A percentile compares a stretch with the other conserved stretches of the same genome.
Evolutionary conservation across 2,329 filamentous ascomycete genomes (phyloP).

Genomic region (Emmonsiellopsis sp.): DNA sequence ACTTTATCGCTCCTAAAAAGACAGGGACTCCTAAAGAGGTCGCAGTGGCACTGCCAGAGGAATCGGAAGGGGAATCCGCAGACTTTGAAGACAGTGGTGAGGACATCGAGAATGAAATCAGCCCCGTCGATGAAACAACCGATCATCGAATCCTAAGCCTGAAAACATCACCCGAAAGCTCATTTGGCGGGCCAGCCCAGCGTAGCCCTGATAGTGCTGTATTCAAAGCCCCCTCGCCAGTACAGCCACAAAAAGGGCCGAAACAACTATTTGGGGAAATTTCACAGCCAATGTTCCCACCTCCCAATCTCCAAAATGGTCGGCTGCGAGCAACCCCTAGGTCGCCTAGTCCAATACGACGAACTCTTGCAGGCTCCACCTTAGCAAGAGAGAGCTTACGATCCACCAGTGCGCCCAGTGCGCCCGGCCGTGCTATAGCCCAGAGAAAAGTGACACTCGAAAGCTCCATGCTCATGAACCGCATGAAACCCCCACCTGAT

Average conservation of each 20-base stretch:
- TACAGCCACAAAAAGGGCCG: slow-evolving; percentile 17
- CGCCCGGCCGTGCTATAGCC: slow-evolving; percentile 28
- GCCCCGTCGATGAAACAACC: slow-evolving; percentile 19
- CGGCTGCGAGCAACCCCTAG: slow-evolving; percentile 26
- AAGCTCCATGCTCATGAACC: slow-evolving; percentile 20
- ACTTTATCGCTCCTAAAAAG: slow-evolving; percentile 18
- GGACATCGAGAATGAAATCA: slow-evolving; percentile 34
- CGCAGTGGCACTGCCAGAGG: slow-evolving; percentile 23
- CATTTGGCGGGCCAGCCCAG: slow-evolving; percentile 30
- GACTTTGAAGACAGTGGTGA: slow-evolving; percentile 39
- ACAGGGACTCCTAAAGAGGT: slow-evolving; percentile 13
- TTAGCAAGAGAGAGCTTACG: slow-evolving; percentile 25
- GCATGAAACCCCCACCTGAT: slow-evolving; percentile 14
- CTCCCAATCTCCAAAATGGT: slow-evolving; percentile 23
- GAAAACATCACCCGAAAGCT: slow-evolving; percentile 35
- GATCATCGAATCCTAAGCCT: slow-evolving; percentile 23
- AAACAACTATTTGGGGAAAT: slow-evolving; percentile 38
- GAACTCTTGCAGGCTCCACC: slow-evolving; percentile 17
- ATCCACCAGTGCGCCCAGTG: slow-evolving; percentile 29
- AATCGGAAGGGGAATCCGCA: slow-evolving; percentile 23
- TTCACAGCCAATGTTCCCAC: slow-evolving; percentile 28
- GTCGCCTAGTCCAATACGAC: slow-evolving; percentile 39
- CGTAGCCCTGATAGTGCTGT: slow-evolving; percentile 29
- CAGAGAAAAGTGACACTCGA: slow-evolving; percentile 32
- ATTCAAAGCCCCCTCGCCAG: slow-evolving; percentile 29